These are phyloP conservation scores for Ceratocystis albifundus DNA, from an alignment of 2,329 filamentous ascomycete genomes.

Conservation along the genomic window DNA sequence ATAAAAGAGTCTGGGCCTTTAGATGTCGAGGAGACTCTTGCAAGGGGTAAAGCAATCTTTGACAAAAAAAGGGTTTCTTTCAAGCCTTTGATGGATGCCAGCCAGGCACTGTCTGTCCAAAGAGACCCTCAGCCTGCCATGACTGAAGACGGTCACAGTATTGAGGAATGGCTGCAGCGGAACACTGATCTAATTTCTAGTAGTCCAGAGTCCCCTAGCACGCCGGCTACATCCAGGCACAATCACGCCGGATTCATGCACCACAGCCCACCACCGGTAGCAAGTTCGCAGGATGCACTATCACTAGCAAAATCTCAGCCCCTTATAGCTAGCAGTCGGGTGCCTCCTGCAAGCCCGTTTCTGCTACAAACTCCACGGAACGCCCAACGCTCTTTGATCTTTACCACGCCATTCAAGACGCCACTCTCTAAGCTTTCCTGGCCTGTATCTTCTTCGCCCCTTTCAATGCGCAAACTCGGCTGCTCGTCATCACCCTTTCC, in stretches of 20 bases:
- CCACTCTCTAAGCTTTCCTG: slow-evolving; percentile 2
- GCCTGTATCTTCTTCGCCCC: slow-evolving; percentile 10
- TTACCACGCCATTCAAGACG: slow-evolving; percentile 5
- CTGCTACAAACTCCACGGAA: neutral
- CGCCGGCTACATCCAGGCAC: neutral
- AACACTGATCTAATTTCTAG: neutral
- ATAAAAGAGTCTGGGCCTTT: neutral
- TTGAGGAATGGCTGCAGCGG: neutral
- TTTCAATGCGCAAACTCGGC: neutral
- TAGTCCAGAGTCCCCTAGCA: neutral
- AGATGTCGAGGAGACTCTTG: neutral
- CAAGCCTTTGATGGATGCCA: neutral
- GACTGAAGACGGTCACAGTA: neutral
- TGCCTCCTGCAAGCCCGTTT: neutral
- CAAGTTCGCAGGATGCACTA: neutral
- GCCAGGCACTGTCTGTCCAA: neutral
- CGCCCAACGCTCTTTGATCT: neutral
- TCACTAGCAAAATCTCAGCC: neutral
- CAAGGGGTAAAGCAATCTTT: neutral
- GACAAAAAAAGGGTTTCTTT: neutral
- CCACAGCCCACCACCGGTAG: neutral
- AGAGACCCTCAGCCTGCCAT: neutral
- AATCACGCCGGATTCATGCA: neutral
- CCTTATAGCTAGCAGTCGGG: neutral
- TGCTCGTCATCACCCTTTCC: neutral